Conservation (phyloP, 805 yeast species). For the Metschnikowia shivogae region DNA sequence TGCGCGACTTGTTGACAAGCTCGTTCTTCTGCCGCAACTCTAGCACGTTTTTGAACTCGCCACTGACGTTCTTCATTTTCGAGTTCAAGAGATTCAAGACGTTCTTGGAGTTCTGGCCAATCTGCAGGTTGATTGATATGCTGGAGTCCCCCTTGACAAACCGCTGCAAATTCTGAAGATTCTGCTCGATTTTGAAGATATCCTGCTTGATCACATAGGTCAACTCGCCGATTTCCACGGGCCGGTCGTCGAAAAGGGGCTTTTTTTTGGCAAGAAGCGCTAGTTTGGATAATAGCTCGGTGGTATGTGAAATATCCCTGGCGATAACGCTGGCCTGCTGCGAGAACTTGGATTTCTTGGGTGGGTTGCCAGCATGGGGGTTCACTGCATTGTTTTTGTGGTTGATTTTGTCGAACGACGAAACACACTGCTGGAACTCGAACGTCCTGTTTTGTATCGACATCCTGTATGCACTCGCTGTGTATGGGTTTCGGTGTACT, state of each 20-base stretch:
- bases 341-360: slow-evolving; percentile 35
- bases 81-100: slow-evolving; percentile 85
- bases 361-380: slow-evolving; percentile 14
- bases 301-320: slow-evolving; percentile 81
- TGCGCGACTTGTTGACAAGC: slow-evolving; percentile 70
- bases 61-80: slow-evolving; percentile 86
- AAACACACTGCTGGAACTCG: slow-evolving; percentile 90
- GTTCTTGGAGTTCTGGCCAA: slow-evolving; percentile 72
- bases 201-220: slow-evolving; percentile 87
- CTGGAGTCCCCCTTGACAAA: slow-evolving; percentile 44
- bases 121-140: slow-evolving; percentile 51
- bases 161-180: slow-evolving; percentile 57
- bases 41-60: slow-evolving; percentile 85
- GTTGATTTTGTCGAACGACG: slow-evolving; percentile 62
- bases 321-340: slow-evolving; percentile 80
- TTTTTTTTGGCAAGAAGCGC: slow-evolving; percentile 85
- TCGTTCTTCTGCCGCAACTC: slow-evolving; percentile 84
- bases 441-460: slow-evolving; percentile 75
- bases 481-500: not conserved
- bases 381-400: slow-evolving; percentile 22
- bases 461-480: slow-evolving; percentile 5
- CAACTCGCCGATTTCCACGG: slow-evolving; percentile 87
- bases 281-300: slow-evolving; percentile 72
- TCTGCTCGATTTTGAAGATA: slow-evolving; percentile 73
- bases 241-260: slow-evolving; percentile 90